phyloP scores from a whole-genome alignment of 495 filamentous ascomycete species.

The Staphylotrichum longicolle region DNA sequence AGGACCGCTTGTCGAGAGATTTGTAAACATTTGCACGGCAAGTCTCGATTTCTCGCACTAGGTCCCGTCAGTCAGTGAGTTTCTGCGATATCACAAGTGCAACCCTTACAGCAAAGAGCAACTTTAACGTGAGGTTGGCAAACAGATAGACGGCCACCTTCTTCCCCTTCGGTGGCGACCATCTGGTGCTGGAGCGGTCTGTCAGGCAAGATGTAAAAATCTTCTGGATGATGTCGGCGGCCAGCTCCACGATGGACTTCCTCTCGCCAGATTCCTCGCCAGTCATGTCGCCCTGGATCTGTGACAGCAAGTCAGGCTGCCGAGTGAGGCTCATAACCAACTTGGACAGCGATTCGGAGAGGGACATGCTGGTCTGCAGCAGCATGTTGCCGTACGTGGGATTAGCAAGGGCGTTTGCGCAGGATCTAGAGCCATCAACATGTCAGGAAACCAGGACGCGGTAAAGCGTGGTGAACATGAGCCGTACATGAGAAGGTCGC shows the following conservation, averaged over 20 bases:
- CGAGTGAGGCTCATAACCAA: slow-evolving; percentile 78
- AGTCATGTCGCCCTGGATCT: slow-evolving; percentile 49
- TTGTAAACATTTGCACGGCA: slow-evolving; percentile 84
- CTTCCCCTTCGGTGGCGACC: slow-evolving; percentile 69
- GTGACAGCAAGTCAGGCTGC: slow-evolving; percentile 64
- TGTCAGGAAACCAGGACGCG: slow-evolving; percentile 11
- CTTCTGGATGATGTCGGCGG: slow-evolving; percentile 82
- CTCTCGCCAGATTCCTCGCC: slow-evolving; percentile 56
- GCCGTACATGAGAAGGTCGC: slow-evolving; percentile 66
- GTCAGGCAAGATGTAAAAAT: slow-evolving; percentile 89
- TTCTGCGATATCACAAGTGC: background rate
- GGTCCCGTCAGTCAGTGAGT: slow-evolving; percentile 14
- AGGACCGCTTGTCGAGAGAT: slow-evolving; percentile 78
- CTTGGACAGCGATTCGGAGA: slow-evolving; percentile 72
- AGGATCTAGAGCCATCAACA: slow-evolving; percentile 51
- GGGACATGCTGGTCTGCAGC: slow-evolving; percentile 70
- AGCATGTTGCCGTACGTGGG: slow-evolving; percentile 74
- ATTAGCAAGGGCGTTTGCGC: slow-evolving; percentile 75
- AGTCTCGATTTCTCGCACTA: slow-evolving; percentile 61
- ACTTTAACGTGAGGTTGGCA: slow-evolving; percentile 85
- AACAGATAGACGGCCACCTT: slow-evolving; percentile 84
- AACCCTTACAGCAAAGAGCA: slow-evolving; percentile 70
- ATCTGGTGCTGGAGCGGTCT: slow-evolving; percentile 65
- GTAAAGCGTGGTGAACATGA: background rate
- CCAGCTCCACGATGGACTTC: slow-evolving; percentile 77